These are phyloP conservation scores for Graphilbum fragrans DNA, from an alignment of 2,329 filamentous ascomycete species.

Conservation along the genomic window DNA sequence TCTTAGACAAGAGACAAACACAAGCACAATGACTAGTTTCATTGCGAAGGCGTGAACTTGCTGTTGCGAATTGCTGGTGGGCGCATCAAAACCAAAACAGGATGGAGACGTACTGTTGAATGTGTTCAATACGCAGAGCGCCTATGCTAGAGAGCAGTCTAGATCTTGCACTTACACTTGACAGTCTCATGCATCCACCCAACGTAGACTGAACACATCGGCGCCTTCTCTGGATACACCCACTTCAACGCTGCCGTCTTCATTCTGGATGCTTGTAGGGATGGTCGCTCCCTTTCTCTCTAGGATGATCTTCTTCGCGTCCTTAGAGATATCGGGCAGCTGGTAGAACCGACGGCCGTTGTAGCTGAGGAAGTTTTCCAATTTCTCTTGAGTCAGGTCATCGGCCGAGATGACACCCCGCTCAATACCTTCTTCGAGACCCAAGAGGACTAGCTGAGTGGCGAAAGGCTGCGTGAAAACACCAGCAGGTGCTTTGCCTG, in stretches of 20 bases:
- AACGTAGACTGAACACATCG: conserved; percentile 28
- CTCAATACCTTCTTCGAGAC: conserved; percentile 48
- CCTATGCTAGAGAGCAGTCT: too few species aligned
- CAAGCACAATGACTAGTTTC: too few species aligned
- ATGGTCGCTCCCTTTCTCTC: conserved; percentile 30
- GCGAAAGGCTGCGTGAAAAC: conserved; percentile 71
- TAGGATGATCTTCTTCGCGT: conserved; percentile 19
- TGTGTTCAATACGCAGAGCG: too few species aligned
- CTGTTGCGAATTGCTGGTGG: too few species aligned
- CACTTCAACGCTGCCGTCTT: conserved; percentile 27
- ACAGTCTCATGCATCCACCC: conserved; percentile 11
- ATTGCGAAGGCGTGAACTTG: too few species aligned
- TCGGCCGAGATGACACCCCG: conserved; percentile 36
- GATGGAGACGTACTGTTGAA: too few species aligned
- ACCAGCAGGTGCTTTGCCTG: conserved; percentile 51
- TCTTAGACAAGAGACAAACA: too few species aligned
- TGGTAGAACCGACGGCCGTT: conserved; percentile 43
- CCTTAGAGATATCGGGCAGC: conserved; percentile 17
- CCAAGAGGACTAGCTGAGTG: conserved; percentile 42
- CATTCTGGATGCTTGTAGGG: conserved; percentile 23
- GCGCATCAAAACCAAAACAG: too few species aligned
- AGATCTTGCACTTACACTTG: too few species aligned
- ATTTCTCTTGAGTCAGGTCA: conserved; percentile 40
- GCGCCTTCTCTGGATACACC: conserved; percentile 28
- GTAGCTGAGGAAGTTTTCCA: conserved; percentile 41